Conservation (phyloP, 148 eudicot species). For the Chenopodium formosanum region DNA sequence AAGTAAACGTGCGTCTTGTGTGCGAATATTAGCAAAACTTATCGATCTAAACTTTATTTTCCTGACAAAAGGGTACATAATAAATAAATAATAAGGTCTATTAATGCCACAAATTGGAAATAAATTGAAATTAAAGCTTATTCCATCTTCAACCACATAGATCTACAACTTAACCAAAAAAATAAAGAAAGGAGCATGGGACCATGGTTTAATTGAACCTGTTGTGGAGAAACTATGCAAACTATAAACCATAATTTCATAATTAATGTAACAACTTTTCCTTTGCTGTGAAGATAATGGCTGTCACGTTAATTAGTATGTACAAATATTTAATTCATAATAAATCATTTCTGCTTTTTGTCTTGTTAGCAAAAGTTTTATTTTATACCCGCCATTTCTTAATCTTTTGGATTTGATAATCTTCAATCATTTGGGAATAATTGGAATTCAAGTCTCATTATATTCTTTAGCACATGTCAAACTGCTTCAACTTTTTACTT, state of each 20-base stretch:
- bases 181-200: not conserved
- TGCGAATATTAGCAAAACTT: too few relatives aligned
- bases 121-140: not conserved
- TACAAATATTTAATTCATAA: not conserved
- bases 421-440: slow-evolving; percentile 13
- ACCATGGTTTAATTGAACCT: not conserved
- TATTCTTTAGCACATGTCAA: slow-evolving; percentile 21
- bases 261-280: not conserved
- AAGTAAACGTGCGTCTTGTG: too few relatives aligned
- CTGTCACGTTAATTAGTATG: slow-evolving; percentile 2
- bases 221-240: not conserved
- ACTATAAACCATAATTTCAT: not conserved
- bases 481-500: not conserved
- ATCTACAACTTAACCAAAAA: not conserved
- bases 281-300: not conserved
- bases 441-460: not conserved
- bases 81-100: too few relatives aligned
- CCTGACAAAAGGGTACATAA: too few relatives aligned
- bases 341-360: slow-evolving; percentile 2
- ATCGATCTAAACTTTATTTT: too few relatives aligned
- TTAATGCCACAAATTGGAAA: too few relatives aligned
- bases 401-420: not conserved
- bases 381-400: not conserved
- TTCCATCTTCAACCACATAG: too few relatives aligned
- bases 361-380: not conserved